Base-by-base conservation (phyloP, 352 stramenopile species). In the Pythium rhizo-oryzae region DNA sequence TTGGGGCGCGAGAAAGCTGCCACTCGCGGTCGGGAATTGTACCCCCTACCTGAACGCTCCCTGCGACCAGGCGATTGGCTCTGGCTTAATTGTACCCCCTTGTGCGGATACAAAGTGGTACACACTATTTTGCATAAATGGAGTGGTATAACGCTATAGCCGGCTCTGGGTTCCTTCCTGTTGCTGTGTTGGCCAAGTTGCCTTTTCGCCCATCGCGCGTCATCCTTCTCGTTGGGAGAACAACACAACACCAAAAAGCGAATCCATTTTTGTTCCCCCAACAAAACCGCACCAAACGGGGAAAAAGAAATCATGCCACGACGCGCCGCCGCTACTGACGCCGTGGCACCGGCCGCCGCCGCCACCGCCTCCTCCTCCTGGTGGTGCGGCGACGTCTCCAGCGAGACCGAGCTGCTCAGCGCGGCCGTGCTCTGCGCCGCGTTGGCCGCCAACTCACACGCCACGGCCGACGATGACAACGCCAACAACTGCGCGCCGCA, bases 401-500 rank as follows among this genome's bases (percentile, higher is more conserved):
- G 79, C 55, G 85, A 93, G 81, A 87, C 73, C 23, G 85, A 92
- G 59, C 58, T 93, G 46, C 71, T 93, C 19, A 90, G 86, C 65
- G 85, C 87, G 23, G 85, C 85, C 21, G 81, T 95, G 25, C 53
- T 95, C 33, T 95, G 87, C 70, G 85, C 82, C 9, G 85, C 85
- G 3, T 67, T 92, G 49, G 72, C 77, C 49, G 75, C 70, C 78
- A 78, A 16, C 76, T 70, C 33, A 53, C 78, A 53, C 62, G 59
- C 28, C 51, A 12, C 63, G 57, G 11, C 33, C 33, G 25, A 39
- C 54, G 71, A 50, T 54, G 47, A 62, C 49, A 73, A 41, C 54
- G 75, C 52, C 49, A 69, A 75, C 8, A 54, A 63, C 28, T 7
- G 44, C 16, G 63, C 72, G 8, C 52, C 51, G 6, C 52, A 51